Evolutionary conservation across 164 flowering plant species (phyloP).

Genomic region (Amborella trichopoda): DNA sequence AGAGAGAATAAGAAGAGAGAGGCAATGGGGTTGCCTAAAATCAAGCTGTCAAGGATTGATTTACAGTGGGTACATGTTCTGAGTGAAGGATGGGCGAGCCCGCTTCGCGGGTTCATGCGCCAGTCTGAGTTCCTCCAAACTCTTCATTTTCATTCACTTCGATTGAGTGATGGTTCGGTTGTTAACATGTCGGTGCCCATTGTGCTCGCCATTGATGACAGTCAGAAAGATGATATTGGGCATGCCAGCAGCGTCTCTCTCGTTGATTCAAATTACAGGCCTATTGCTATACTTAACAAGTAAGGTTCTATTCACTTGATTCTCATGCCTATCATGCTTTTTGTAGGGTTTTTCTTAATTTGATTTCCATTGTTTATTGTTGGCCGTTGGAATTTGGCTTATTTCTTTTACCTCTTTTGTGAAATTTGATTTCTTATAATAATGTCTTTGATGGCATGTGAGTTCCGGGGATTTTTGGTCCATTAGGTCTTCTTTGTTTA

Average conservation of each 20-base stretch:
- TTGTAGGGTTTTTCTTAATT: too few species aligned
- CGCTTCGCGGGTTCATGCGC: slow-evolving; percentile 67
- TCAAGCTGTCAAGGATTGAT: slow-evolving; percentile 62
- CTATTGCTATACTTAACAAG: slow-evolving; percentile 65
- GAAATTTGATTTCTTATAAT: too few species aligned
- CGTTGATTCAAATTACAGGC: slow-evolving; percentile 30
- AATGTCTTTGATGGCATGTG: too few species aligned
- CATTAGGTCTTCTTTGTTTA: too few species aligned
- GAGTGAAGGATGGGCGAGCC: slow-evolving; percentile 44
- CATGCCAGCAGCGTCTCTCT: slow-evolving; percentile 54
- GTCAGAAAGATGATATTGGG: slow-evolving; percentile 53
- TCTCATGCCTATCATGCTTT: too few species aligned
- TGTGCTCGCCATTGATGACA: slow-evolving; percentile 76
- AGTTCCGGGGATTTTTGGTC: too few species aligned
- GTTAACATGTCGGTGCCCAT: slow-evolving; percentile 99
- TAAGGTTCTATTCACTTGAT: slow-evolving; percentile 23
- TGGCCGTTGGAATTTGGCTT: too few species aligned
- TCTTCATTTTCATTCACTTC: slow-evolving; percentile 88
- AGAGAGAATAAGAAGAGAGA: slow-evolving; percentile 35
- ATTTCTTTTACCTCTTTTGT: too few species aligned
- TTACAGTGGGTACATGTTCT: slow-evolving; percentile 82
- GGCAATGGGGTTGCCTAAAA: slow-evolving; percentile 35
- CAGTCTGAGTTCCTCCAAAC: slow-evolving; percentile 99
- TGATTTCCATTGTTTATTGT: too few species aligned
- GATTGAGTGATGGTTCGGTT: slow-evolving; percentile 61